phyloP scores from a whole-genome alignment of 495 filamentous ascomycete species.

The Xylaria cubensis region DNA sequence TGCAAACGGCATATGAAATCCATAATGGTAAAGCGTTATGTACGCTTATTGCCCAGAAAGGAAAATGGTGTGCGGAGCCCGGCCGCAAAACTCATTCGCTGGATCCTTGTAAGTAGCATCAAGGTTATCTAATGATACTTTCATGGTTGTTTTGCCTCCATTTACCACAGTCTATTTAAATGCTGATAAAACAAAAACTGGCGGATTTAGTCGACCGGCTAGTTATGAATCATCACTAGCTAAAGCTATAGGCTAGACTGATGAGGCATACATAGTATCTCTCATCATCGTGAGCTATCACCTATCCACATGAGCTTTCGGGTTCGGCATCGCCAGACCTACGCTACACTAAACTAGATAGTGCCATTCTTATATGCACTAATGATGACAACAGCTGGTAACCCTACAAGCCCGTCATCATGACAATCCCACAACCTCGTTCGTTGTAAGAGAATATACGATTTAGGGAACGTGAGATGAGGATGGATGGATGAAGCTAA shows the following conservation, averaged over 20 bases:
- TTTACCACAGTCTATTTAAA: neutral
- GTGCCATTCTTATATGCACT: neutral
- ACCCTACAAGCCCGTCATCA: slow-evolving; percentile 17
- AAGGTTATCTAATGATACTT: neutral
- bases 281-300: slow-evolving; percentile 15
- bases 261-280: neutral
- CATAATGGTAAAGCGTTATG: slow-evolving; percentile 13
- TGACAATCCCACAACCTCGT: slow-evolving; percentile 1
- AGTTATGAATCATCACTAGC: slow-evolving; percentile 15
- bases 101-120: neutral
- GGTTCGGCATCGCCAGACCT: neutral
- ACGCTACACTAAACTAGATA: neutral
- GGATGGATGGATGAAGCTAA: neutral
- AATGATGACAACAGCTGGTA: slow-evolving; percentile 21
- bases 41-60: slow-evolving; percentile 8
- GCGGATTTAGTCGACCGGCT: neutral
- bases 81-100: slow-evolving; percentile 4
- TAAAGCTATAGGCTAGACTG: neutral
- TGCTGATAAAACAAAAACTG: neutral
- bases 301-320: slow-evolving; percentile 5
- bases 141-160: neutral
- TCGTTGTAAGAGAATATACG: neutral
- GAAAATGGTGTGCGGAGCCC: slow-evolving; percentile 11
- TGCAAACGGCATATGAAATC: neutral
- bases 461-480: neutral